phyloP scores from a whole-genome alignment of 805 yeast species.

The Groenewaldozyma tartarivorans region DNA sequence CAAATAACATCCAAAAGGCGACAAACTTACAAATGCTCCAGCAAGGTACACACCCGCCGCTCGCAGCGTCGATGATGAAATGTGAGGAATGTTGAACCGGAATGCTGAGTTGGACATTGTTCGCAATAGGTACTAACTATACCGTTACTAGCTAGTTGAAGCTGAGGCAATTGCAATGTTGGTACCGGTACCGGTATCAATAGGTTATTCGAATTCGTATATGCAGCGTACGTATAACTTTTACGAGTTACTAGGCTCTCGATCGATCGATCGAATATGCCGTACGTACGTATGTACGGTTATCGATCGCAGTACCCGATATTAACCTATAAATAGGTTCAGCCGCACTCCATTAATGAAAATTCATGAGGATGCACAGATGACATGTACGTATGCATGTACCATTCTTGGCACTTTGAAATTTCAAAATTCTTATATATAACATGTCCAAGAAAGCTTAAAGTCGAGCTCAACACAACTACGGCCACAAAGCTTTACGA shows the following conservation, averaged over 20 bases:
- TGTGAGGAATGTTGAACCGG: constrained; percentile 52
- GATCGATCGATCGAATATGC: no score
- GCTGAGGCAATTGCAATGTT: no score
- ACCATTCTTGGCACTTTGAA: not conserved
- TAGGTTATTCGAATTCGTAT: no score
- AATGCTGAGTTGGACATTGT: constrained; percentile 38
- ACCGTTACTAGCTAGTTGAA: not conserved
- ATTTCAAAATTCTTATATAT: not conserved
- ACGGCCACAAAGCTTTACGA: not conserved
- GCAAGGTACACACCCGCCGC: constrained; percentile 61
- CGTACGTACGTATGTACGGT: no score
- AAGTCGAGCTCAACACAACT: not conserved
- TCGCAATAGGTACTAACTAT: not conserved
- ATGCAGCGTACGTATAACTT: no score
- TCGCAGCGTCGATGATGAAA: constrained; percentile 62
- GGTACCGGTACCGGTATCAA: no score
- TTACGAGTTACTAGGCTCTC: no score
- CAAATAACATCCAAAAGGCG: not conserved
- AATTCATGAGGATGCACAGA: no score
- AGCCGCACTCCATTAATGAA: no score
- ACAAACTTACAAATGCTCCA: constrained; percentile 28
- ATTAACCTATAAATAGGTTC: no score
- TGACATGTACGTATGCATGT: not conserved
- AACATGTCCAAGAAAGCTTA: not conserved
- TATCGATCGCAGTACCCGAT: no score